These are phyloP conservation scores for Apiotrichum siamense DNA, from an alignment of 1,284 basidiomycete genomes.

Conservation along the genomic window DNA sequence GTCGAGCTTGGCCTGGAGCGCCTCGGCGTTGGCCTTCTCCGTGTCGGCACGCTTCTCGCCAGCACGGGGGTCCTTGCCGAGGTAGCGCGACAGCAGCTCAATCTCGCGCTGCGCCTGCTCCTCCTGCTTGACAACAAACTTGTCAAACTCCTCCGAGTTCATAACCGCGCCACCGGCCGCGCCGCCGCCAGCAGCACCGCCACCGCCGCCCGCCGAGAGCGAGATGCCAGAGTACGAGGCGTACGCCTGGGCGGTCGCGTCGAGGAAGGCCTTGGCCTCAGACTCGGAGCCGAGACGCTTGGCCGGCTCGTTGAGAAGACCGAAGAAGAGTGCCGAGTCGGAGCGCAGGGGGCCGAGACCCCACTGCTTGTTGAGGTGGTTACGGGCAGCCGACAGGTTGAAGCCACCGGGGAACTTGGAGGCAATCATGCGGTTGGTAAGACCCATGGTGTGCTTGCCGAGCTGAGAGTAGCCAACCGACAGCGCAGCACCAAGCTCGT, in stretches of 20 bases:
- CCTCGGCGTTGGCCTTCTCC: constrained; percentile 59
- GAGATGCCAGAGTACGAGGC: constrained; percentile 81
- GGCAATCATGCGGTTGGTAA: constrained; percentile 86
- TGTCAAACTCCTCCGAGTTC: constrained; percentile 96
- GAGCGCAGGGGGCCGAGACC: constrained; percentile 83
- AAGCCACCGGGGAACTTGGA: constrained; percentile 99
- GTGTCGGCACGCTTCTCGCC: constrained; percentile 83
- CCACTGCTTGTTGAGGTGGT: constrained; percentile 83
- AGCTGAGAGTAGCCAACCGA: constrained; percentile 72
- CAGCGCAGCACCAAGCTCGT: constrained; percentile 86
- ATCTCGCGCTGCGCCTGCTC: constrained; percentile 88
- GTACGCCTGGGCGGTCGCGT: constrained; percentile 74
- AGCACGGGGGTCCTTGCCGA: constrained; percentile 84
- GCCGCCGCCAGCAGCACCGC: constrained; percentile 57
- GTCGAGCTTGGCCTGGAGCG: constrained; percentile 81
- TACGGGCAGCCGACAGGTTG: constrained; percentile 88
- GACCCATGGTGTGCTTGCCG: constrained; percentile 90
- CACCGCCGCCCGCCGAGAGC: constrained; percentile 61
- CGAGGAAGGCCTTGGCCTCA: constrained; percentile 92
- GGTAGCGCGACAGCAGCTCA: constrained; percentile 92
- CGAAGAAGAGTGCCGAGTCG: constrained; percentile 86
- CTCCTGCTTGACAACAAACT: constrained; percentile 90
- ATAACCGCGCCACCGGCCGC: constrained; percentile 73
- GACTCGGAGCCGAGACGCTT: constrained; percentile 87
- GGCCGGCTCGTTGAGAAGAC: constrained; percentile 83